Percentiles rank a stretch among this genome's conserved stretches.
These are phyloP conservation scores for Arachis monticola DNA, from an alignment of 331 rosid species.

Conservation along the genomic window DNA sequence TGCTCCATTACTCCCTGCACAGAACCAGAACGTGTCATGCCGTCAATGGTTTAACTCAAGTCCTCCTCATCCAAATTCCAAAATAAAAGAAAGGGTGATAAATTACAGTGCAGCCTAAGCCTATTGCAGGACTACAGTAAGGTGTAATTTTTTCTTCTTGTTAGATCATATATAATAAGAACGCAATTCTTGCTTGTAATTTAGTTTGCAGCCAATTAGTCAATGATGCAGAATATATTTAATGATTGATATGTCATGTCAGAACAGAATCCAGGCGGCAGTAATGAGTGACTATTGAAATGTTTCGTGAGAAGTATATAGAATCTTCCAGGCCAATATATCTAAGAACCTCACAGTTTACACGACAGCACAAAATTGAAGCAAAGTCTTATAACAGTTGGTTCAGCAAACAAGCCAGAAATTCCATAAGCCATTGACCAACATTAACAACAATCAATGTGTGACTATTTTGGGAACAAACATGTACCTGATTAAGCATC, in stretches of 20 bases:
- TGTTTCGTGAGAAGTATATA: conserved; percentile 16
- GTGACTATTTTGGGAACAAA: not conserved
- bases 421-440: conserved; percentile 1
- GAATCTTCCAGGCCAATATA: conserved; percentile 9
- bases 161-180: conserved; percentile 7
- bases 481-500: conserved; percentile 97
- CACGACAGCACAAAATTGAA: conserved; percentile 24
- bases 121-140: not conserved
- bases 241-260: not conserved
- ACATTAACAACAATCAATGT: conserved; percentile 18
- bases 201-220: conserved; percentile 12
- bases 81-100: conserved; percentile 14
- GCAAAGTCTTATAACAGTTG: conserved; percentile 8
- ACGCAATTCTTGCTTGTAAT: not conserved
- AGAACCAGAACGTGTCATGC: conserved; percentile 25
- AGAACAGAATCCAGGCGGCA: not conserved
- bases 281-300: not conserved
- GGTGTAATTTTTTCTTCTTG: conserved; percentile 2
- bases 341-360: conserved; percentile 21
- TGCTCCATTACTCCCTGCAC: conserved; percentile 86
- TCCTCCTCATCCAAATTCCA: not conserved
- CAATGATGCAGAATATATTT: not conserved
- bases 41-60: not conserved
- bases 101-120: conserved; percentile 19
- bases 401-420: not conserved